These are phyloP conservation scores for Echinochloa phyllopogon DNA, from an alignment of 176 grass and related monocot genomes.

Conservation along the genomic window DNA sequence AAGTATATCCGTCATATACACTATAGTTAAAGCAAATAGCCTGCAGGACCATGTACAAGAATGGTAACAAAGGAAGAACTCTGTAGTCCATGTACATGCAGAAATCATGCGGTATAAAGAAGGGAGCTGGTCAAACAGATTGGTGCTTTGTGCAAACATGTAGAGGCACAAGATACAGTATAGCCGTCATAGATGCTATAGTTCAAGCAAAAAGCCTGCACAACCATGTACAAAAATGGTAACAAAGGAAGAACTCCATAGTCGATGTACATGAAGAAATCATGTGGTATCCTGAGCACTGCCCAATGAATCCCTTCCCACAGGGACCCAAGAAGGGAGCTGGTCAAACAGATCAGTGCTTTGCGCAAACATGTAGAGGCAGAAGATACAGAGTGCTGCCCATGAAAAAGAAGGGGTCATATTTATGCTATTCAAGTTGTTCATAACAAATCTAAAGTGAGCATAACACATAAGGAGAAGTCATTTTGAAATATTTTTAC, in stretches of 20 bases:
- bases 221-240: neutral
- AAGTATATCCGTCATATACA: too few species aligned
- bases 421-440: too few species aligned
- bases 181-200: neutral
- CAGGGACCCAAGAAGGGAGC: constrained; percentile 46
- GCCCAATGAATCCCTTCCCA: constrained; percentile 61
- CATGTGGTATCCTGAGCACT: constrained; percentile 50
- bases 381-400: constrained; percentile 77
- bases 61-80: neutral
- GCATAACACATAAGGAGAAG: neutral
- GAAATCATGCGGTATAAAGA: constrained; percentile 50
- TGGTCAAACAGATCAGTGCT: constrained; percentile 65
- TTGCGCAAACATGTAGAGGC: constrained; percentile 76
- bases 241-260: neutral
- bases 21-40: too few species aligned
- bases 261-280: constrained; percentile 20
- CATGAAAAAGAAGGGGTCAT: neutral
- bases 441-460: constrained; percentile 1
- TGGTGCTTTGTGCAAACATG: constrained; percentile 70
- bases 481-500: constrained; percentile 57
- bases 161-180: constrained; percentile 82
- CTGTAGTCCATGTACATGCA: neutral
- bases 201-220: constrained; percentile 3
- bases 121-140: constrained; percentile 56
- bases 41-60: neutral